These are phyloP conservation scores for Sporothrix curviconia DNA, from an alignment of 2,329 filamentous ascomycete genomes.

Conservation along the genomic window DNA sequence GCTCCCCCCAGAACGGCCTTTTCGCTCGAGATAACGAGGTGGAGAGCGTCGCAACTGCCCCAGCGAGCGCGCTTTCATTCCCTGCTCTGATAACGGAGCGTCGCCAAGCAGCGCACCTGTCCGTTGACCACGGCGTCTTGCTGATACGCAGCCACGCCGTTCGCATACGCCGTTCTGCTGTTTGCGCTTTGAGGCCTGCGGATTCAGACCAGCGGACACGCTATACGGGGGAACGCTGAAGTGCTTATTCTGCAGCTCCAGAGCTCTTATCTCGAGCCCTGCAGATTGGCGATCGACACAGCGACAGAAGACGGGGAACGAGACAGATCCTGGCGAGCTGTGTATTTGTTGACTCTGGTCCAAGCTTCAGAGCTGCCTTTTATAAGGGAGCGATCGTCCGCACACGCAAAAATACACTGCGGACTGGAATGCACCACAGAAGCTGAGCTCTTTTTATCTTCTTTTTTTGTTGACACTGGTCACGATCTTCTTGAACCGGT, in stretches of 20 bases:
- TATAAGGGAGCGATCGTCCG: background rate
- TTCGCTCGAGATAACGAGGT: conserved; percentile 1
- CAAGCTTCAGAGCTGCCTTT: background rate
- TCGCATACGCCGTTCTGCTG: conserved; percentile 3
- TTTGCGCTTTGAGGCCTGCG: background rate
- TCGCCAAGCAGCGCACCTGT: background rate
- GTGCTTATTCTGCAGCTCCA: background rate
- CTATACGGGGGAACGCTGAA: background rate
- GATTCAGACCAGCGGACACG: too few relatives aligned
- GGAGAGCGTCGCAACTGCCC: background rate
- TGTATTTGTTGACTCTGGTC: too few relatives aligned
- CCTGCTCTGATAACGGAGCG: conserved; percentile 2
- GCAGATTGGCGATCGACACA: background rate
- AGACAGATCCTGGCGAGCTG: too few relatives aligned
- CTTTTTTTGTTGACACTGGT: background rate
- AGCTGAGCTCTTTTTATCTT: background rate
- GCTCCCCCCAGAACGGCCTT: background rate
- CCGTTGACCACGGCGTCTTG: conserved; percentile 4
- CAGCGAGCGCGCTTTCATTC: background rate
- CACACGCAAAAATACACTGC: background rate
- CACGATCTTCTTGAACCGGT: background rate
- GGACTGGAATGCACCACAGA: background rate
- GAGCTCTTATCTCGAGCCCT: background rate
- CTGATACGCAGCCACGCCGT: conserved; percentile 7
- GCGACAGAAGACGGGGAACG: background rate